Conservation (phyloP, 768 basidiomycete species). For the Mycena capillaripes region DNA sequence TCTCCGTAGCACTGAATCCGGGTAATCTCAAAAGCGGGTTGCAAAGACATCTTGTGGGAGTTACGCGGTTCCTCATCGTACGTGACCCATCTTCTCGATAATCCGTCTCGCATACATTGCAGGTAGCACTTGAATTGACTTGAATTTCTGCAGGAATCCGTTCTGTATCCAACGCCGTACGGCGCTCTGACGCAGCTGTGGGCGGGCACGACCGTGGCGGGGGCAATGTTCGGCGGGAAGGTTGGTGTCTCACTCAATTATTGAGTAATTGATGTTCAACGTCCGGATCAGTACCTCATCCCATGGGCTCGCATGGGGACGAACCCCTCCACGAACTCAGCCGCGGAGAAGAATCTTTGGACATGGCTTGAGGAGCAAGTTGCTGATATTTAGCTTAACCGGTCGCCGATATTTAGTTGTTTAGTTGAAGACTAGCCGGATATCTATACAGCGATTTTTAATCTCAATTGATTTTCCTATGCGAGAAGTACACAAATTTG, state of each 20-base stretch:
- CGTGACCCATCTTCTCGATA: no score
- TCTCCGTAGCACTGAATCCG: slow-evolving; percentile 60
- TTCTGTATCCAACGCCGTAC: slow-evolving; percentile 47
- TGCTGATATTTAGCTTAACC: not conserved
- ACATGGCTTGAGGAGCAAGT: slow-evolving; percentile 61
- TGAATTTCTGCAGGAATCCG: not conserved
- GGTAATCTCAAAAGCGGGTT: slow-evolving; percentile 42
- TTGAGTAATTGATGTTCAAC: not conserved
- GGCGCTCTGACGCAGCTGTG: slow-evolving; percentile 66
- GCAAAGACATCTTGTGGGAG: slow-evolving; percentile 7
- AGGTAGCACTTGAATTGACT: no score
- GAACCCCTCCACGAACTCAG: slow-evolving; percentile 37
- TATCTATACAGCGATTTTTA: no score
- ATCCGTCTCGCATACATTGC: no score
- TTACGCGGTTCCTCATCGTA: slow-evolving; percentile 3
- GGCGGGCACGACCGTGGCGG: slow-evolving; percentile 61
- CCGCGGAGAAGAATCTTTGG: slow-evolving; percentile 54
- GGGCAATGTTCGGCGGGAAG: slow-evolving; percentile 58
- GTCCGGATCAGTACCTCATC: slow-evolving; percentile 54
- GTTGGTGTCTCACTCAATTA: slow-evolving; percentile 38
- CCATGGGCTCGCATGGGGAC: slow-evolving; percentile 57
- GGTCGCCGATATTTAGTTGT: no score
- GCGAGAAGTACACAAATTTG: no score
- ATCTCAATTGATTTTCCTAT: no score
- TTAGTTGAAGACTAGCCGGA: no score